Evolutionary conservation across 2,329 filamentous ascomycete genomes (phyloP).

Genomic region (Stagonosporopsis cucurbitacearum): DNA sequence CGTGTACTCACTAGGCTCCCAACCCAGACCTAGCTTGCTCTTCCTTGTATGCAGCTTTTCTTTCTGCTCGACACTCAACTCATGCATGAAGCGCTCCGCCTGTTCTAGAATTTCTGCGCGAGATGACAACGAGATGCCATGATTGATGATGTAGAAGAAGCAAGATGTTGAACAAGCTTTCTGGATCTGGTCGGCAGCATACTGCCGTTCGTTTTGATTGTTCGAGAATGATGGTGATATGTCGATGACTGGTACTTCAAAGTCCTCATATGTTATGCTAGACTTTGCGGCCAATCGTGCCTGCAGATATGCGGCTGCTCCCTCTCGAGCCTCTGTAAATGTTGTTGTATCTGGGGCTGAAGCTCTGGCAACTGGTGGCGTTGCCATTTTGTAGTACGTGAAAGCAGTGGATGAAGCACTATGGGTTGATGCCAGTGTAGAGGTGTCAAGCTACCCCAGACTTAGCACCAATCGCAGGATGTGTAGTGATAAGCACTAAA

Average conservation of each 20-base stretch:
- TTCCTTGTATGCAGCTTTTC: conserved; percentile 50
- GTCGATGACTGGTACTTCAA: conserved; percentile 49
- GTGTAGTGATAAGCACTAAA: conserved; percentile 8
- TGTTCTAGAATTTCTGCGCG: conserved; percentile 45
- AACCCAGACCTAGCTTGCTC: conserved; percentile 50
- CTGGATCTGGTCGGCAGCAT: conserved; percentile 49
- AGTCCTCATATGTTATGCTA: conserved; percentile 26
- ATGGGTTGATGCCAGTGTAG: neutral
- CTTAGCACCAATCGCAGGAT: neutral
- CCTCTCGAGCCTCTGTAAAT: conserved; percentile 42
- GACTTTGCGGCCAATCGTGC: conserved; percentile 35
- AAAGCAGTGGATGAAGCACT: neutral
- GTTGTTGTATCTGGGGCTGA: conserved; percentile 19
- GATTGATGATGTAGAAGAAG: conserved; percentile 53
- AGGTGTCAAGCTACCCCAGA: neutral
- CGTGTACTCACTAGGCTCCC: conserved; percentile 51
- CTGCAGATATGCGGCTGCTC: conserved; percentile 47
- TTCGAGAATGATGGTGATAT: conserved; percentile 47
- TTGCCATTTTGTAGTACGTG: conserved; percentile 4
- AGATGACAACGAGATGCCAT: conserved; percentile 40
- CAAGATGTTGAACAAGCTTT: conserved; percentile 50
- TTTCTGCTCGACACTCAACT: conserved; percentile 43
- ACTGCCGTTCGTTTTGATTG: conserved; percentile 39
- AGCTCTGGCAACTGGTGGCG: neutral
- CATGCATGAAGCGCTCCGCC: conserved; percentile 48